phyloP scores from a whole-genome alignment of 225 moss, liverwort and hornwort genomes.

The Straminergon stramineum region DNA sequence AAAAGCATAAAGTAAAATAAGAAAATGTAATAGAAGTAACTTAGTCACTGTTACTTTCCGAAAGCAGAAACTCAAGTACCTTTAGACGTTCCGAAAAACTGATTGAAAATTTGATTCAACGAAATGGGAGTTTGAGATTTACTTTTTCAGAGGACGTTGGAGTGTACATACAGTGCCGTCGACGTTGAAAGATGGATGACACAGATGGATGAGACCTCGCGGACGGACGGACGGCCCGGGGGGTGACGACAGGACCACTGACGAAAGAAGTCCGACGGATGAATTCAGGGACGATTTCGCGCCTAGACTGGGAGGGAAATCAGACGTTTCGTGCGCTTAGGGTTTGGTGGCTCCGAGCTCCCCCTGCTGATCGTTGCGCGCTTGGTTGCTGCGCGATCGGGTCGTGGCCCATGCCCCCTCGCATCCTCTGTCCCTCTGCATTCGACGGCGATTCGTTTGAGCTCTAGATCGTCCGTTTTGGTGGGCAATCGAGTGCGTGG shows the following conservation, averaged over 20 bases:
- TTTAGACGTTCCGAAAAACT: too few species aligned
- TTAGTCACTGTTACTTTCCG: too few species aligned
- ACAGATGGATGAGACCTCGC: neutral
- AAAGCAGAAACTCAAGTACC: too few species aligned
- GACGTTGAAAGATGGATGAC: neutral
- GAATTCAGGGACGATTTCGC: neutral
- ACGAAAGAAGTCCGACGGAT: neutral
- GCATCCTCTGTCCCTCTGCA: neutral
- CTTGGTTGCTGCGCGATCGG: neutral
- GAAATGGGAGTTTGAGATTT: neutral
- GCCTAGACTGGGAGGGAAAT: conserved; percentile 2
- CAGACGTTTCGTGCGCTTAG: neutral
- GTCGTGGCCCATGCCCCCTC: neutral
- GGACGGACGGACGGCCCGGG: neutral
- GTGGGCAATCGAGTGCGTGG: neutral
- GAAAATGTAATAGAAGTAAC: too few species aligned
- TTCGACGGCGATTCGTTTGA: neutral
- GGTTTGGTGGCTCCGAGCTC: neutral
- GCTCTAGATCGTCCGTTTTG: neutral
- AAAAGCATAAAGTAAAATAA: too few species aligned
- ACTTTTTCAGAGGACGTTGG: neutral
- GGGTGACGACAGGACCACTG: neutral
- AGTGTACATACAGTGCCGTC: neutral
- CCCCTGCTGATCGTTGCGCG: neutral
- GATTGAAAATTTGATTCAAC: neutral